Percentiles rank a stretch among this genome's conserved stretches.
Conservation (phyloP, 495 filamentous ascomycete species). For the Xylaria bambusicola region DNA sequence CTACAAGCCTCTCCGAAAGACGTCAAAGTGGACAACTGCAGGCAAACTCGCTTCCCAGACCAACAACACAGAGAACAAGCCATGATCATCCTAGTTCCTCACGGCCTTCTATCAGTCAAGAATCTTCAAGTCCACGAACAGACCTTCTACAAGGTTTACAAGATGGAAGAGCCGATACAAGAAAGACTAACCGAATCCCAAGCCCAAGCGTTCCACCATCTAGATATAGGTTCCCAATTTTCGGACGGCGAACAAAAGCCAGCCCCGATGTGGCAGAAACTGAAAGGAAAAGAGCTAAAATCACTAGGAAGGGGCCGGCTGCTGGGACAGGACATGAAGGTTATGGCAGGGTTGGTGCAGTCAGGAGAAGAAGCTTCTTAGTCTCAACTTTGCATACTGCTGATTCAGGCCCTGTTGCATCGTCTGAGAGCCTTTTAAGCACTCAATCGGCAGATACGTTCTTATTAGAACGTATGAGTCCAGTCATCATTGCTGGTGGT, state of each 20-base stretch:
- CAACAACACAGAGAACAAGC: slow-evolving; percentile 28
- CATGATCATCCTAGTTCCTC: slow-evolving; percentile 26
- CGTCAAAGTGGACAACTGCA: slow-evolving; percentile 43
- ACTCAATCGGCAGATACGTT: slow-evolving; percentile 50
- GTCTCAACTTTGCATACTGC: slow-evolving; percentile 45
- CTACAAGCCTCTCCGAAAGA: slow-evolving; percentile 47
- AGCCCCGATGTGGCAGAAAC: slow-evolving; percentile 51
- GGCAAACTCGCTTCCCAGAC: slow-evolving; percentile 33
- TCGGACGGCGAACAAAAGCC: slow-evolving; percentile 71
- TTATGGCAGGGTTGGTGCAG: slow-evolving; percentile 71
- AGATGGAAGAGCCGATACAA: slow-evolving; percentile 34
- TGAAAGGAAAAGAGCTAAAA: slow-evolving; percentile 58
- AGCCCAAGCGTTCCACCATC: slow-evolving; percentile 49
- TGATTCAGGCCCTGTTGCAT: slow-evolving; percentile 49
- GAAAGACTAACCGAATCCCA: slow-evolving; percentile 43
- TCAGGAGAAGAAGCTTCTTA: slow-evolving; percentile 62
- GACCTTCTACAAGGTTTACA: slow-evolving; percentile 24
- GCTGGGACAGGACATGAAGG: slow-evolving; percentile 97
- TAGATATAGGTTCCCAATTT: slow-evolving; percentile 70
- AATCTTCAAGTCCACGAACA: slow-evolving; percentile 38
- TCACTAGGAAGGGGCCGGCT: slow-evolving; percentile 73
- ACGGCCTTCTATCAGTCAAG: slow-evolving; percentile 36
- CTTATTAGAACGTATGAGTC: slow-evolving; percentile 75
- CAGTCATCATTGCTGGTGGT: slow-evolving; percentile 84
- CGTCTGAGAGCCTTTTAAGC: slow-evolving; percentile 50